phyloP scores from a whole-genome alignment of 2,329 filamentous ascomycete species.

The Aureobasidium leucospermi region DNA sequence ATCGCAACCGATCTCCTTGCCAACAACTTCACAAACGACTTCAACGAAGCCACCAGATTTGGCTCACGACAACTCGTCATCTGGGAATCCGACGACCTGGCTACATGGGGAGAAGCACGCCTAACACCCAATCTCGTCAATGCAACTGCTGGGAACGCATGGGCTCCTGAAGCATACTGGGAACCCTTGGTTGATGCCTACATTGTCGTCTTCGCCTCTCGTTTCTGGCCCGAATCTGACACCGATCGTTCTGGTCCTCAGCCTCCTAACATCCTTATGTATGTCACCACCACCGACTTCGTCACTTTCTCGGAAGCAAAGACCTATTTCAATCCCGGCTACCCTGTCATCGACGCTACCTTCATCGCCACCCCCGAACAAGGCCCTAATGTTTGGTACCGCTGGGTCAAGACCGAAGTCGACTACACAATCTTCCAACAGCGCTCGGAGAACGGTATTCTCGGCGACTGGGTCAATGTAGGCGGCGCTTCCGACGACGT shows the following conservation, averaged over 20 bases:
- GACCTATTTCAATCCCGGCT: not conserved
- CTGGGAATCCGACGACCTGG: not conserved
- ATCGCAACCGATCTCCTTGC: not conserved
- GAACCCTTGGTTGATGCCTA: not conserved
- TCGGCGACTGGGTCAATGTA: not conserved
- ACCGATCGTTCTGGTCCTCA: slow-evolving; percentile 56
- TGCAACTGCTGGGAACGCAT: not conserved
- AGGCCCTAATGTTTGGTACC: slow-evolving; percentile 2
- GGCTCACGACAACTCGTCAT: not conserved
- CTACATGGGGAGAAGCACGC: not conserved
- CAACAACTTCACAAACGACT: slow-evolving; percentile 4
- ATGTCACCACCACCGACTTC: not conserved
- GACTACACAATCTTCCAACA: slow-evolving; percentile 4
- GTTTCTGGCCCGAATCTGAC: slow-evolving; percentile 23
- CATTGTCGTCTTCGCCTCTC: not conserved
- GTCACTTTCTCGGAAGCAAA: not conserved
- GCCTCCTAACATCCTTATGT: slow-evolving; percentile 16
- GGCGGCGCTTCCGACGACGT: not conserved
- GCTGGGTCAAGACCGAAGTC: slow-evolving; percentile 1
- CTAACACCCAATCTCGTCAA: not conserved
- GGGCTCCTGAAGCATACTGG: slow-evolving; percentile 5
- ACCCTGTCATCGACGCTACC: not conserved
- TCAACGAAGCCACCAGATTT: slow-evolving; percentile 1
- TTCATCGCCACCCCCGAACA: not conserved
- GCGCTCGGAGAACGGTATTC: not conserved